These are phyloP conservation scores for Colletotrichum orbiculare DNA, from an alignment of 2,329 filamentous ascomycete genomes.

Conservation along the genomic window DNA sequence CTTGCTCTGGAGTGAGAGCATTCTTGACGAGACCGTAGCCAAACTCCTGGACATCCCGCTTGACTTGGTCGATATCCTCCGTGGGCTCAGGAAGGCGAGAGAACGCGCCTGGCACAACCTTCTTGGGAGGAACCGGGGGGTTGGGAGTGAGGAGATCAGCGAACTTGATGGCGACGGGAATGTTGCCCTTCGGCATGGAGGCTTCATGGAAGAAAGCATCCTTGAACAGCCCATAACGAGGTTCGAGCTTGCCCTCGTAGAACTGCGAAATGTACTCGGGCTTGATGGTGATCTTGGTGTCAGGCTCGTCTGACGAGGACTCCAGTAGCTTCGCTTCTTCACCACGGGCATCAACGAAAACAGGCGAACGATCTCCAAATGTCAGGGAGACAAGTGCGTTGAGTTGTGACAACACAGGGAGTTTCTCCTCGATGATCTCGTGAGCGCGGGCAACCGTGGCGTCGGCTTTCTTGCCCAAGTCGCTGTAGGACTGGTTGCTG, in stretches of 20 bases:
- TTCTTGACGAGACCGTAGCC: slow-evolving; percentile 30
- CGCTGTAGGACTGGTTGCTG: not conserved
- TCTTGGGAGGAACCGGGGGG: slow-evolving; percentile 9
- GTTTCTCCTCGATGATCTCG: slow-evolving; percentile 9
- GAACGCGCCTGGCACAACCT: slow-evolving; percentile 16
- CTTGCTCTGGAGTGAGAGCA: slow-evolving; percentile 11
- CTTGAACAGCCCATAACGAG: slow-evolving; percentile 17
- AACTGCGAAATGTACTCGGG: slow-evolving; percentile 21
- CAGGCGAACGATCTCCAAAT: slow-evolving; percentile 8
- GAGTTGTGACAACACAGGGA: not conserved
- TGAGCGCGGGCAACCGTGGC: not conserved
- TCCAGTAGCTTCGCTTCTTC: not conserved
- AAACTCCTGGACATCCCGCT: slow-evolving; percentile 18
- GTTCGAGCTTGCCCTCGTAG: slow-evolving; percentile 23
- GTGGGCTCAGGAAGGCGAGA: slow-evolving; percentile 9
- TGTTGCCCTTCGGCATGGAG: slow-evolving; percentile 21
- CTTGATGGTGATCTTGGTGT: slow-evolving; percentile 17
- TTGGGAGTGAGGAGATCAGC: slow-evolving; percentile 10
- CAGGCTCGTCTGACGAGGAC: slow-evolving; percentile 1
- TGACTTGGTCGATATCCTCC: slow-evolving; percentile 22
- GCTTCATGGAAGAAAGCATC: slow-evolving; percentile 17
- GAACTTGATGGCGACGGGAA: slow-evolving; percentile 12
- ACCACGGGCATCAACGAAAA: slow-evolving; percentile 17
- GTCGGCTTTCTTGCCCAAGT: not conserved
- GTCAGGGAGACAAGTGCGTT: slow-evolving; percentile 5